Evolutionary conservation across 768 basidiomycete genomes (phyloP).

Genomic region (Austroboletus festivus): DNA sequence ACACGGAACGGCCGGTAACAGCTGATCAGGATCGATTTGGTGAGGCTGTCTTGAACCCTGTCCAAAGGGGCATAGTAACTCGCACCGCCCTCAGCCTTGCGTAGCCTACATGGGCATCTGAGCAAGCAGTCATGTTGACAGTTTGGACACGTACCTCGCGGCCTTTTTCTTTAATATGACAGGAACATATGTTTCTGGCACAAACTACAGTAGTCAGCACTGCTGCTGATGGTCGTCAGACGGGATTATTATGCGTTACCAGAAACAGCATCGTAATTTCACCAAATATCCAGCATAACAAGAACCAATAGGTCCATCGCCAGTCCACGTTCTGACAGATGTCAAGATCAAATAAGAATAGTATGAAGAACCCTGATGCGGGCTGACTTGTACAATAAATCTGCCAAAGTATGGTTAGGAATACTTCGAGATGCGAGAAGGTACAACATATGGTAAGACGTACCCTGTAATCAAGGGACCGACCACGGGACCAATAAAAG

Average conservation of each 20-base stretch:
- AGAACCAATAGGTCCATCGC: constrained; percentile 77
- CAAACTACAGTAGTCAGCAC: constrained; percentile 38
- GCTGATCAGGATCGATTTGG: constrained; percentile 54
- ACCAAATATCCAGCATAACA: constrained; percentile 65
- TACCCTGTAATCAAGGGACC: constrained; percentile 61
- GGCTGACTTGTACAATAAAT: constrained; percentile 64
- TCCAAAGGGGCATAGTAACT: constrained; percentile 63
- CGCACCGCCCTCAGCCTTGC: constrained; percentile 52
- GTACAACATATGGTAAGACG: constrained; percentile 17
- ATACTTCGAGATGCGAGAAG: neutral
- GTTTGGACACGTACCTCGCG: constrained; percentile 34
- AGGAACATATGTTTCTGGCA: constrained; percentile 72
- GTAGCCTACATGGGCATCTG: constrained; percentile 32
- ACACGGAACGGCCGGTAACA: constrained; percentile 71
- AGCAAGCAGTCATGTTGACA: neutral
- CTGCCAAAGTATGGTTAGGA: constrained; percentile 27
- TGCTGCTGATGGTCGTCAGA: neutral
- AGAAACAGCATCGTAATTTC: constrained; percentile 50
- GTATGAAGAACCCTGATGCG: neutral
- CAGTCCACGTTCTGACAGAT: constrained; percentile 48
- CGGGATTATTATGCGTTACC: constrained; percentile 32
- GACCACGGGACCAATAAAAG: constrained; percentile 55
- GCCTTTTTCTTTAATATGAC: constrained; percentile 62
- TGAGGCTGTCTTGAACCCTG: constrained; percentile 33
- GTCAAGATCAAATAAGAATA: constrained; percentile 1